These are phyloP conservation scores for Hippophae tibetana DNA, from an alignment of 306 rosid species.

Conservation along the genomic window DNA sequence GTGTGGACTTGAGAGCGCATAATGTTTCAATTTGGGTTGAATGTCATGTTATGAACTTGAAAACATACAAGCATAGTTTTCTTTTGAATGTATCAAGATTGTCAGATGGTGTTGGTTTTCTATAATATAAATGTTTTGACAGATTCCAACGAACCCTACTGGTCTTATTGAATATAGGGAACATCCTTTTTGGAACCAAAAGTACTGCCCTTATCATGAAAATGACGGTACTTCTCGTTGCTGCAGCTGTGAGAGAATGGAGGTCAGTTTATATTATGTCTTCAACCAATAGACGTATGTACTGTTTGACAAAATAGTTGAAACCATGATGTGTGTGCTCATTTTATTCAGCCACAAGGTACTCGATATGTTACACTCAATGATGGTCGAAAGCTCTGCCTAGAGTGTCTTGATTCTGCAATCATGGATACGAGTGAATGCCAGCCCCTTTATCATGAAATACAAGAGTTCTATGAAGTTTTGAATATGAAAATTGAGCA, in stretches of 20 bases:
- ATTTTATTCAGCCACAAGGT: constrained; percentile 53
- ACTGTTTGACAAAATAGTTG: constrained; percentile 7
- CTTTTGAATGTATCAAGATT: not conserved
- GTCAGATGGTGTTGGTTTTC: constrained; percentile 29
- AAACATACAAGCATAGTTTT: not conserved
- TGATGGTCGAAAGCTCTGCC: constrained; percentile 93
- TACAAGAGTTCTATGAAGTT: constrained; percentile 74
- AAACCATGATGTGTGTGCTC: constrained; percentile 11
- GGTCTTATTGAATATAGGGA: constrained; percentile 99
- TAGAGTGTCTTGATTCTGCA: constrained; percentile 87
- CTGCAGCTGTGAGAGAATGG: constrained; percentile 98
- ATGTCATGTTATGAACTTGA: not conserved
- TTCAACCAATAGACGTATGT: not conserved
- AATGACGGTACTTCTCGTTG: constrained; percentile 89
- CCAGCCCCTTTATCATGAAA: constrained; percentile 76
- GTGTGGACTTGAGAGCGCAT: too few relatives aligned
- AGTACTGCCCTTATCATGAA: constrained; percentile 95
- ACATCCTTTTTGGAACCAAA: constrained; percentile 97
- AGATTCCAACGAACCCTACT: constrained; percentile 99
- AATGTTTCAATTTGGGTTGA: not conserved
- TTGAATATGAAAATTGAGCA: constrained; percentile 84
- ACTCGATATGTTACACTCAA: constrained; percentile 54
- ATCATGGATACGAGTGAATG: constrained; percentile 82
- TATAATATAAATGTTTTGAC: constrained; percentile 55
- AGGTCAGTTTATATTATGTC: constrained; percentile 42